Evolutionary conservation across 768 basidiomycete species (phyloP), one percentile per base, ranked within the genome.

Genomic region (Serendipita sp.): DNA sequence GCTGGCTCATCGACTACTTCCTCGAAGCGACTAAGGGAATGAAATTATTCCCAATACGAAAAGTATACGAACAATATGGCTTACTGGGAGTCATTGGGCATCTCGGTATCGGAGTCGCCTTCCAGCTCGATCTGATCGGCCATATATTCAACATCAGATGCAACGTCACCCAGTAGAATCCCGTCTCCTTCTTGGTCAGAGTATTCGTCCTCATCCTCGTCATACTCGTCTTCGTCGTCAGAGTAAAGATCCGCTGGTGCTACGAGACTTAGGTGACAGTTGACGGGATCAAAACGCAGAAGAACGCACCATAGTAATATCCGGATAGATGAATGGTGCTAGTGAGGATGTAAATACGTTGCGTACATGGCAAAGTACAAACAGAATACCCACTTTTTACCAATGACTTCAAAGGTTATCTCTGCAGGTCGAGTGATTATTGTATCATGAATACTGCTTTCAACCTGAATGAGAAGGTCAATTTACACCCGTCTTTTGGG

Each of bases 141-240:
- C 67, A 86, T 79, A 69, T 91, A 77, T 70, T 91, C 88, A 44
- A 90, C 87, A 69, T 92, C 91, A 3, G 86, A 90, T 74, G 85
- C 86, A 63, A 91, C 84, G 64, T 88, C 86, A 44, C 78, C 80
- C n/a, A 88, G 78, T 68, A 83, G 79, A 66, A 80, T 86, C 0
- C 75, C 83, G 60, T 82, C 83, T 46, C 86, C 81, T 27, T 73
- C 71, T 23, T 64, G 64, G 33, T 68, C 78, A 4, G 76, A 76
- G 45, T 66, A 66, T 27, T 83, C 84, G n/a, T 73, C 70, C 62
- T 83, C 81, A 45, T 75, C 74, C 44, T 76, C 80, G 33, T 73
- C 72, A 37, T 84, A 36, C 36, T 66, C 48, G 48, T 65, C 64
- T 44, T 62, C 53, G 10, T 67, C 67, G 63, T 63, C 62, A 44